Base-by-base conservation (phyloP, 2,329 filamentous ascomycete genomes). In the Penicillium expansum region DNA sequence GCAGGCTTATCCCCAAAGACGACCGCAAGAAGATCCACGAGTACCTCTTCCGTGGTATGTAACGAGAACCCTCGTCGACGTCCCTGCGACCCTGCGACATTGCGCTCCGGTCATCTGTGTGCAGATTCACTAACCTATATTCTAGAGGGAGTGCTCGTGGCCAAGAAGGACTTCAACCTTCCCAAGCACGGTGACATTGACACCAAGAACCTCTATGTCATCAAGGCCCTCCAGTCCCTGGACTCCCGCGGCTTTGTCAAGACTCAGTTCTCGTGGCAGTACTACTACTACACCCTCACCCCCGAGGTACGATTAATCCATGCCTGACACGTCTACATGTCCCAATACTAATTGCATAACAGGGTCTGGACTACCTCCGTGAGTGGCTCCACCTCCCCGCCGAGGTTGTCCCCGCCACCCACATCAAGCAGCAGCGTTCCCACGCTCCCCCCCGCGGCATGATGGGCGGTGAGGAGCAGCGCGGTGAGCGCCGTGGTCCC, bases 11-110 rank as follows among this genome's bases (percentile, higher is more conserved):
- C 82, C 94, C 94, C 80, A 97, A 97, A 89, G 90, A 91, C 82
- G 94, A 99, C 85, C 92, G 95, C 85, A 99, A 99, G 91, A 91
- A 92, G 89, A 97, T 99, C 84, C 94, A 99, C 87, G 93, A 93
- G 89, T 96, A 93, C 89, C 91, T 99, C 86, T 96, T 96, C 89
- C 88, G 89, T 76, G 90, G 89, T 92, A 76, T 74, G 77, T 76
- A 65, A 66, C 53, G 45, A 60, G 49, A 55, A 52, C 48, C 58
- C 43, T 60, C 59, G 53, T 45, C 58, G 57, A 48, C 59, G 43
- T 35, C 55, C 38, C 63, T 57, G 61, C 29, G 38, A 20, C 48
- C 47, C 47, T 38, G 44, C 38, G 16, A 58, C 48, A 49, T 52
- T 44, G 48, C 53, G 41, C 48, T 48, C 24, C 47, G 22, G n/a